Conservation (phyloP, 352 stramenopile genomes). For the Blastocystis hominis region DNA sequence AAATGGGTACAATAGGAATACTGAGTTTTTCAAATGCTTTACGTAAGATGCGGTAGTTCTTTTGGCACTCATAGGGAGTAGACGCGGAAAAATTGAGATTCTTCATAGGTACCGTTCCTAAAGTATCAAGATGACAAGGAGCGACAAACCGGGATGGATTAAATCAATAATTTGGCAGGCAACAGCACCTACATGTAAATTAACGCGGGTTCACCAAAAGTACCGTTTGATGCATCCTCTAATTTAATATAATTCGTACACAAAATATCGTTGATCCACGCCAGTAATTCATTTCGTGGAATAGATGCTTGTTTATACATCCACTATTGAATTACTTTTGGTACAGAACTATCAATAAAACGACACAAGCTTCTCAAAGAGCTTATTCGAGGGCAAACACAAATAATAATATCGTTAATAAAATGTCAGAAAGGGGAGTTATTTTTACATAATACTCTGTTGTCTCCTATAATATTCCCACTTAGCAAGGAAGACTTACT, state of each 20-base stretch:
- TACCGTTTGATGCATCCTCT: slow-evolving; percentile 47
- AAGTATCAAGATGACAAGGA: too few species aligned
- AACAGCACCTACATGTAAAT: slow-evolving; percentile 15
- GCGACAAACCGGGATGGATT: neutral
- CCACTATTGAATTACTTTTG: neutral
- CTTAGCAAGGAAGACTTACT: too few species aligned
- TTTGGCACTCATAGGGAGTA: slow-evolving; percentile 41
- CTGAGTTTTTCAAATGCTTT: slow-evolving; percentile 1
- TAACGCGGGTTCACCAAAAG: neutral
- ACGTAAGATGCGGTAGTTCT: slow-evolving; percentile 32
- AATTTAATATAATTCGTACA: slow-evolving; percentile 1
- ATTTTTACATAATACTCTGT: neutral
- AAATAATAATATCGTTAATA: neutral
- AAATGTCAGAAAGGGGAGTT: neutral
- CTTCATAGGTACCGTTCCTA: slow-evolving; percentile 45
- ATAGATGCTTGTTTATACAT: slow-evolving; percentile 21
- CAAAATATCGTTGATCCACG: slow-evolving; percentile 45
- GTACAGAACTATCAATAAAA: neutral
- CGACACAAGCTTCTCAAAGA: neutral
- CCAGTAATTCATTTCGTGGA: slow-evolving; percentile 13
- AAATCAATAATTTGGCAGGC: slow-evolving; percentile 38
- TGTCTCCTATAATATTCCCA: too few species aligned
- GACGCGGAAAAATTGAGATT: slow-evolving; percentile 30
- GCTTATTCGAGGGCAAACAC: neutral
- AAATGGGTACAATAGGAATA: slow-evolving; percentile 17